Base-by-base conservation (phyloP, 2,329 filamentous ascomycete genomes). In the Phialophora expanda region DNA sequence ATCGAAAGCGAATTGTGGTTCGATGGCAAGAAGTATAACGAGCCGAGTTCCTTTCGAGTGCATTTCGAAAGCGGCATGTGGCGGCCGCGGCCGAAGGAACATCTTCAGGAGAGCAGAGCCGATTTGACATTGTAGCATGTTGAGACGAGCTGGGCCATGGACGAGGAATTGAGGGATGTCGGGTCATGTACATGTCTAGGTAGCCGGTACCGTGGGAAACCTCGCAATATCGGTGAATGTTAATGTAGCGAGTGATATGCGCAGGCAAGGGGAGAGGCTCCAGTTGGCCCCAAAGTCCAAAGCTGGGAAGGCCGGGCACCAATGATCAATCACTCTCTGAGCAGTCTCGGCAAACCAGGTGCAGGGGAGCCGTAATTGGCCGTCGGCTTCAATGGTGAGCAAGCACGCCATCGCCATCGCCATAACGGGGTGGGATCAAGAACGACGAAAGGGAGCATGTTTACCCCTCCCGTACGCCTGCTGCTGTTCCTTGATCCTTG, bases 321-420 rank as follows among this genome's bases (percentile, higher is more conserved):
- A 20, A 44, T 44, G 17, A n/a, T n/a, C 17, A 14, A 8, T n/a
- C 7, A 8, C 5, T n/a, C 38, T n/a, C 1, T 8, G 38, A 44
- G 14, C 38, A 44, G 17, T 17, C 38, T 55, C 26, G 26, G 26
- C 32, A 57, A 41, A 30, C 8, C 20, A 44, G n/a, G 20, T n/a
- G 46, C 8, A 51, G 8, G 22, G 51, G 32, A 17, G 30, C 7
- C 30, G 28, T 41, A 5, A 64, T 66, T 66, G 58, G 63, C 38
- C 48, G 38, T 28, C 30, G 56, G 9, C 24, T n/a, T 53, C 30
- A 20, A 20, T 44, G 26, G 41, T n/a, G 32, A 53, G 30, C 56
- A 48, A 65, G 62, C 62, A 65, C 62, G 57, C 26, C 26, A 60
- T 60, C 62, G 57, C 26, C 26, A 60, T 60, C 57, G 41, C 57